Evolutionary conservation across 495 filamentous ascomycete genomes (phyloP).

Genomic region (Hypoxylon perforatum): DNA sequence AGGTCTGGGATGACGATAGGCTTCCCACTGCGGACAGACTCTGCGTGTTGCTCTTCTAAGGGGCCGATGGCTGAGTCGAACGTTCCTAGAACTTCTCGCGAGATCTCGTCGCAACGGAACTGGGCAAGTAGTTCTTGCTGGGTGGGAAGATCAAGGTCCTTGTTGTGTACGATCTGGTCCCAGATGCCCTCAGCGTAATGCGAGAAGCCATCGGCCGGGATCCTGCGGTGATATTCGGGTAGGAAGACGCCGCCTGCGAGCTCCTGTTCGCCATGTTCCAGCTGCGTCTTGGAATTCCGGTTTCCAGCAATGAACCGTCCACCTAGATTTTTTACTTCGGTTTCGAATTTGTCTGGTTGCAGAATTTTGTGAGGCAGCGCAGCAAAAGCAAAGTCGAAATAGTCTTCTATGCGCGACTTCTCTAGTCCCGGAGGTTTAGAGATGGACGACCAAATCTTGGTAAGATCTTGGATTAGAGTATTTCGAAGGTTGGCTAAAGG

Average conservation of each 20-base stretch:
- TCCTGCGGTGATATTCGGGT: conserved; percentile 93
- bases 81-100: conserved; percentile 80
- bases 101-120: conserved; percentile 97
- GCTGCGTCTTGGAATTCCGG: conserved; percentile 66
- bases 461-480: conserved; percentile 89
- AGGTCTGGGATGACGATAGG: conserved; percentile 78
- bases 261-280: conserved; percentile 71
- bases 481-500: conserved; percentile 87
- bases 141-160: conserved; percentile 94
- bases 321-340: conserved; percentile 81
- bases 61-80: conserved; percentile 87
- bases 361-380: conserved; percentile 96
- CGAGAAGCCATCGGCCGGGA: conserved; percentile 94
- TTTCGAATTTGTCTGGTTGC: conserved; percentile 90
- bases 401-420: conserved; percentile 89
- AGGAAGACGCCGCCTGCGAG: conserved; percentile 82
- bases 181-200: conserved; percentile 93
- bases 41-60: conserved; percentile 85
- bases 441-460: conserved; percentile 89
- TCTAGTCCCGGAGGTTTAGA: conserved; percentile 92
- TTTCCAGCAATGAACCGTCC: conserved; percentile 84
- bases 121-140: conserved; percentile 97
- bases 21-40: conserved; percentile 75
- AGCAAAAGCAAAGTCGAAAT: conserved; percentile 98
- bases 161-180: conserved; percentile 99